These are phyloP conservation scores for Dictyostelium brefeldianum DNA, from an alignment of 78 protist genomes.

Conservation along the genomic window DNA sequence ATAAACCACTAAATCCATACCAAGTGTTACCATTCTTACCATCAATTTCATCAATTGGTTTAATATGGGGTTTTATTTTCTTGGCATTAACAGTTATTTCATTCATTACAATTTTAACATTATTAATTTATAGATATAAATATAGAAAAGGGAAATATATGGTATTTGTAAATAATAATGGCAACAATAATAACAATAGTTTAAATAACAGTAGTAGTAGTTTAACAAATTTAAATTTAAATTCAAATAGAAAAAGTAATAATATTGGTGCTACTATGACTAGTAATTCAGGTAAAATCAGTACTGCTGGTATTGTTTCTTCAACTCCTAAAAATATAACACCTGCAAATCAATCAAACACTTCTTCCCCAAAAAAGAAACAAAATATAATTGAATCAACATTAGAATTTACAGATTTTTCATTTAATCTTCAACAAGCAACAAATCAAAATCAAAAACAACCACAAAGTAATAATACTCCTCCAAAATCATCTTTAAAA, in stretches of 20 bases:
- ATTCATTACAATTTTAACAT: not conserved
- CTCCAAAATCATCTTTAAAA: not conserved
- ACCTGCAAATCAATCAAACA: not conserved
- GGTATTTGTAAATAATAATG: not conserved
- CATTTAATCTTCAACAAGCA: not conserved
- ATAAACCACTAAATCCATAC: not conserved
- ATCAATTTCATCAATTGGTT: not conserved
- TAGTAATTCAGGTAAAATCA: slow-evolving; percentile 10
- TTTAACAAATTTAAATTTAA: not conserved
- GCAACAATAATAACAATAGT: not conserved
- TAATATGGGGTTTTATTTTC: slow-evolving; percentile 6
- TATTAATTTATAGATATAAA: not conserved
- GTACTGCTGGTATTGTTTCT: slow-evolving; percentile 1
- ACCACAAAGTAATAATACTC: no score
- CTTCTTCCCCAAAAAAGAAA: not conserved
- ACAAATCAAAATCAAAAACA: not conserved
- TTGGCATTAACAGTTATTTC: not conserved
- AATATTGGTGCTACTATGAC: not conserved
- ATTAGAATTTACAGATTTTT: not conserved
- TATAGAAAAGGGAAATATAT: not conserved
- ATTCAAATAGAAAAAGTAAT: not conserved
- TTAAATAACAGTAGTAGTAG: not conserved
- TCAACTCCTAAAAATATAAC: not conserved
- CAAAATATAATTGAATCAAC: slow-evolving; percentile 10
- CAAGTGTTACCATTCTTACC: not conserved